A percentile compares a stretch with the other conserved stretches of the same genome.
These are phyloP conservation scores for Rhizopogon parksii DNA, from an alignment of 1,284 basidiomycete genomes.

Conservation along the genomic window DNA sequence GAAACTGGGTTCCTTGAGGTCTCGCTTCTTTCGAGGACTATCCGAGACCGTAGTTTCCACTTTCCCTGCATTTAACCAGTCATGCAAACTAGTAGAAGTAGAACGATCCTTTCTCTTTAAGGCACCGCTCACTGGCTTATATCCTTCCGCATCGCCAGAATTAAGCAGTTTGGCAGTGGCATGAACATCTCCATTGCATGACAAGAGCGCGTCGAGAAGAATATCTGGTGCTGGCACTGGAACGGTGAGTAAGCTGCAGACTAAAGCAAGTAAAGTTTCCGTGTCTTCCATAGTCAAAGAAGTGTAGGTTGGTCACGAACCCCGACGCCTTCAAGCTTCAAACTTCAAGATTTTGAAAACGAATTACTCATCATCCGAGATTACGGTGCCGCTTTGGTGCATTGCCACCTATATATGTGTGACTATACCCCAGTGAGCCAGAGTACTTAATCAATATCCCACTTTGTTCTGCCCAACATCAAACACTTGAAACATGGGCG, in stretches of 20 bases:
- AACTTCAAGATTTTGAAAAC: conserved; percentile 2
- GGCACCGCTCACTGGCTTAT: conserved; percentile 7
- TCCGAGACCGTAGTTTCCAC: conserved; percentile 6
- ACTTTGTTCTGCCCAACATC: neutral
- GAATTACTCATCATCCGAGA: no score
- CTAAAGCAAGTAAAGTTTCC: conserved; percentile 59
- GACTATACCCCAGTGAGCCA: neutral
- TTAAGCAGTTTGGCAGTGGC: conserved; percentile 43
- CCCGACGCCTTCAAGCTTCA: neutral
- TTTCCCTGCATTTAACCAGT: conserved; percentile 41
- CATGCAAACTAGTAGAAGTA: conserved; percentile 36
- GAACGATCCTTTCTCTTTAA: conserved; percentile 39
- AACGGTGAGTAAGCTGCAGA: conserved; percentile 50
- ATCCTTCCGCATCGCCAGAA: conserved; percentile 8
- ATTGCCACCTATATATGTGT: no score
- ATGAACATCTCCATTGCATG: conserved; percentile 53
- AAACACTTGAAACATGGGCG: neutral
- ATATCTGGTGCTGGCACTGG: conserved; percentile 30
- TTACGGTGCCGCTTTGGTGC: no score
- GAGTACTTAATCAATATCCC: neutral
- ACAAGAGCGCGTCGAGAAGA: conserved; percentile 57
- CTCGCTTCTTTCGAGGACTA: conserved; percentile 18
- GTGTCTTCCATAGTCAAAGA: conserved; percentile 42
- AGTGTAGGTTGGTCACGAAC: neutral
- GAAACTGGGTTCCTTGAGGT: conserved; percentile 2